Base-by-base conservation (phyloP, 768 basidiomycete species). In the Terana coerulea region DNA sequence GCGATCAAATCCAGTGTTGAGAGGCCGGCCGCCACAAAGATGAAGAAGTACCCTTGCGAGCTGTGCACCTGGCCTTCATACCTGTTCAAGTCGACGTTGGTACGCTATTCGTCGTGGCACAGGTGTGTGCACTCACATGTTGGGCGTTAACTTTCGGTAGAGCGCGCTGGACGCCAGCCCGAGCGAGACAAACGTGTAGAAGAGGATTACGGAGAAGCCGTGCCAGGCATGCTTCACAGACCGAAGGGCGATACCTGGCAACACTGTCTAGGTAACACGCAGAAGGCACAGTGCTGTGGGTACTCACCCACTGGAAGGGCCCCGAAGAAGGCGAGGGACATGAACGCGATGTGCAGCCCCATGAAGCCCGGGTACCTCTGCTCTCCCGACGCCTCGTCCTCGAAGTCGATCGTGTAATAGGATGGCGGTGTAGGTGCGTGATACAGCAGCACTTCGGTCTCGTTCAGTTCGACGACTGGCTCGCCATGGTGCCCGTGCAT, bases 361-460 rank as follows among this genome's bases (percentile, higher is more conserved):
- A 95, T 90, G 52, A 93, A 69, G 12, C 75, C 78, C n/a, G 84
- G 82, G 64, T 86, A 78, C 31, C 81, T 75, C 22, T 69, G 55
- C 26, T 72, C 67, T 19, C 67, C 67, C 8, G 67, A 62, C 50
- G 73, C 77, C 6, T 63, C 66, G 43, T 77, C 74, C 30, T 87
- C 82, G 64, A 84, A 78, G 66, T 95, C 93, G 57, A 86, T 78
- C 12, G 87, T 83, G 67, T 82, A 91, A 67, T 92, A 95, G 2
- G 91, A 92, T 0, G 84, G 81, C 0, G 88, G 88, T 0, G 86
- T 88, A 0, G 84, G 83, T 0, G 72, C 64, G 64, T 94, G 91
- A 49, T 72, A 68, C 57, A 79, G 64, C 28, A 80, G 71, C 42
- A 93, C 69, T 48, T 86, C 81, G 0, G 88, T 86, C 64, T 94